Percentiles rank a stretch among this genome's conserved stretches.
These are phyloP conservation scores for Plantago ovata DNA, from an alignment of 257 asterid genomes.

Conservation along the genomic window DNA sequence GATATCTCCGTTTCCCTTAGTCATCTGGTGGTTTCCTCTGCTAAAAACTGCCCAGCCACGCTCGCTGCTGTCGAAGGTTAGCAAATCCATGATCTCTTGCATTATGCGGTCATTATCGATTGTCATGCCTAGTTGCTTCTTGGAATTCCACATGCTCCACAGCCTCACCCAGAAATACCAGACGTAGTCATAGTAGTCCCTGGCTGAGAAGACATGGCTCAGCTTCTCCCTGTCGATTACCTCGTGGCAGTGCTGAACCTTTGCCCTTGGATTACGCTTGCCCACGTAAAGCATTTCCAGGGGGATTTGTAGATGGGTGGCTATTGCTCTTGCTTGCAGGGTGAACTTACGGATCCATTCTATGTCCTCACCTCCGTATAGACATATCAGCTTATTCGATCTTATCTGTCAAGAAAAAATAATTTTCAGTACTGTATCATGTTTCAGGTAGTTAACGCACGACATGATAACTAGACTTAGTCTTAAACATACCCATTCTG, in stretches of 20 bases:
- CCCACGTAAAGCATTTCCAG: conserved; percentile 86
- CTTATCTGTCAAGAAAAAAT: conserved; percentile 29
- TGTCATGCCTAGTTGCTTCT: conserved; percentile 52
- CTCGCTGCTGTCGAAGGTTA: conserved; percentile 72
- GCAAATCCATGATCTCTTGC: conserved; percentile 59
- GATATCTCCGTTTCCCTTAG: conserved; percentile 47
- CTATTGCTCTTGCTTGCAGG: conserved; percentile 29
- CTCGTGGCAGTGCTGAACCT: conserved; percentile 54
- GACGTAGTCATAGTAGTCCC: conserved; percentile 45
- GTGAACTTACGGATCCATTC: conserved; percentile 81
- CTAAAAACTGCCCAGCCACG: conserved; percentile 83
- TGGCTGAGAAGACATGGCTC: conserved; percentile 48
- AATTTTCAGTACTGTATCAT: background rate
- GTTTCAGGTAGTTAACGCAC: background rate
- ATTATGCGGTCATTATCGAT: conserved; percentile 56
- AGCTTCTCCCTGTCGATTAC: conserved; percentile 48
- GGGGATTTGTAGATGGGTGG: conserved; percentile 38
- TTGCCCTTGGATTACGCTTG: conserved; percentile 63
- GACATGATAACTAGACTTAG: background rate
- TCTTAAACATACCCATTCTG: conserved; percentile 50
- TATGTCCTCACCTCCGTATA: conserved; percentile 88
- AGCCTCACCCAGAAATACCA: conserved; percentile 94
- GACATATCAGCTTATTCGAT: conserved; percentile 54
- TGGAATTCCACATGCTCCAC: conserved; percentile 93
- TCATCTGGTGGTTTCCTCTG: conserved; percentile 46